A percentile compares a stretch with the other conserved stretches of the same genome.
Evolutionary conservation across 176 grass and related monocot genomes (phyloP).

Genomic region (Cocos nucifera): DNA sequence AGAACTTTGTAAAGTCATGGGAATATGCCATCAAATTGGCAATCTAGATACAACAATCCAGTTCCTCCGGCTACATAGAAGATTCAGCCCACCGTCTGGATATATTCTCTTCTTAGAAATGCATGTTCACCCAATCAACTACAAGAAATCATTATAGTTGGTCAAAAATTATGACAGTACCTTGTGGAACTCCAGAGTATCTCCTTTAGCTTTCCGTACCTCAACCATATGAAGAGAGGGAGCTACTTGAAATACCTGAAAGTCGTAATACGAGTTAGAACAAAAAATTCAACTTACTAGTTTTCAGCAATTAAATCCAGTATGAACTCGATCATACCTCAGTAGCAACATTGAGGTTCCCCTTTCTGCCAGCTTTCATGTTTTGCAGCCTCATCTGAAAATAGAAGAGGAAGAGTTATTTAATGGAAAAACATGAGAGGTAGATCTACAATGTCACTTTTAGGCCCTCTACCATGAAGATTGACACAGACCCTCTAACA

Average conservation of each 20-base stretch:
- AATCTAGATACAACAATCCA: too few species aligned
- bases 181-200: conserved; percentile 96
- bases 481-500: too few species aligned
- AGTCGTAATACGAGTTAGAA: conserved; percentile 5
- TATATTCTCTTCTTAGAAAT: too few species aligned
- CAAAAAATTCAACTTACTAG: conserved; percentile 1
- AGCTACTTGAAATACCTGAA: conserved; percentile 88
- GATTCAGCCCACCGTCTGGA: too few species aligned
- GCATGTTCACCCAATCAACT: too few species aligned
- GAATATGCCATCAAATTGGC: too few species aligned
- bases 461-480: too few species aligned
- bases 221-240: conserved; percentile 90
- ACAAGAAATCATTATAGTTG: too few species aligned
- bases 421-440: too few species aligned
- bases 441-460: too few species aligned
- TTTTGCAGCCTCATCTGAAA: conserved; percentile 86
- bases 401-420: conserved; percentile 16
- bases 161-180: conserved; percentile 18
- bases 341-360: conserved; percentile 98
- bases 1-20: too few species aligned
- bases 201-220: conserved; percentile 84
- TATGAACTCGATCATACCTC: conserved; percentile 39
- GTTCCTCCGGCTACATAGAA: too few species aligned
- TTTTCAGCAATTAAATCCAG: conserved; percentile 6
- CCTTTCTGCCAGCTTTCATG: conserved; percentile 88